phyloP scores from a whole-genome alignment of 164 flowering plant genomes.

The Houttuynia cordata region DNA sequence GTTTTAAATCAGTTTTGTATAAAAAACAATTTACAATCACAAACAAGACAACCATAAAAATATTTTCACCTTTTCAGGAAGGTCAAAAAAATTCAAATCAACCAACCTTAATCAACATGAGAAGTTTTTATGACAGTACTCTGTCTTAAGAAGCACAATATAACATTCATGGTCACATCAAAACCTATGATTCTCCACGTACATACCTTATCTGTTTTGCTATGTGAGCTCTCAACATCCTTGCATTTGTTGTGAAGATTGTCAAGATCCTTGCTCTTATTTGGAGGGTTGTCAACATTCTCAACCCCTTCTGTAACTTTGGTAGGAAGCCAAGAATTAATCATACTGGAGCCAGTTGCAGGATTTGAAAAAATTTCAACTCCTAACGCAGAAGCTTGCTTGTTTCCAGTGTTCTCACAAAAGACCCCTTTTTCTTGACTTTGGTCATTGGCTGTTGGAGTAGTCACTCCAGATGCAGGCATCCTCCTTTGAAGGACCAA shows the following conservation, averaged over 20 bases:
- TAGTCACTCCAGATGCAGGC: slow-evolving; percentile 16
- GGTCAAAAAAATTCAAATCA: too few species aligned
- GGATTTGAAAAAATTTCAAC: slow-evolving; percentile 14
- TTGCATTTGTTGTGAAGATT: neutral
- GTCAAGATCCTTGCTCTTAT: neutral
- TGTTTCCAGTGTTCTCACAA: slow-evolving; percentile 11
- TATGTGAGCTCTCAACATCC: neutral
- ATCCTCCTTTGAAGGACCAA: slow-evolving; percentile 39
- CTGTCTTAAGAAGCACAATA: too few species aligned
- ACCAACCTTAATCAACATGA: too few species aligned
- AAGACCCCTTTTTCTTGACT: slow-evolving; percentile 9
- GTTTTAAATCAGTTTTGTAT: too few species aligned
- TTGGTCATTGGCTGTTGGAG: slow-evolving; percentile 10
- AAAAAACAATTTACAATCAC: too few species aligned
- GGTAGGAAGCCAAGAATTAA: neutral
- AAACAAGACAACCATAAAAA: too few species aligned
- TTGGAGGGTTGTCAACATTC: neutral
- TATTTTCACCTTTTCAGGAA: too few species aligned
- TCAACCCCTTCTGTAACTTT: neutral
- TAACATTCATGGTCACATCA: too few species aligned
- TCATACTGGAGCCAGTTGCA: slow-evolving; percentile 2
- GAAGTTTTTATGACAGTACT: too few species aligned
- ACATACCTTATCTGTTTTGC: neutral
- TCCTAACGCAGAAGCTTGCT: slow-evolving; percentile 14
- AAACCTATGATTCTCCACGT: too few species aligned